These are phyloP conservation scores for Macrocystidia cucumis DNA, from an alignment of 1,284 basidiomycete species.

Conservation along the genomic window DNA sequence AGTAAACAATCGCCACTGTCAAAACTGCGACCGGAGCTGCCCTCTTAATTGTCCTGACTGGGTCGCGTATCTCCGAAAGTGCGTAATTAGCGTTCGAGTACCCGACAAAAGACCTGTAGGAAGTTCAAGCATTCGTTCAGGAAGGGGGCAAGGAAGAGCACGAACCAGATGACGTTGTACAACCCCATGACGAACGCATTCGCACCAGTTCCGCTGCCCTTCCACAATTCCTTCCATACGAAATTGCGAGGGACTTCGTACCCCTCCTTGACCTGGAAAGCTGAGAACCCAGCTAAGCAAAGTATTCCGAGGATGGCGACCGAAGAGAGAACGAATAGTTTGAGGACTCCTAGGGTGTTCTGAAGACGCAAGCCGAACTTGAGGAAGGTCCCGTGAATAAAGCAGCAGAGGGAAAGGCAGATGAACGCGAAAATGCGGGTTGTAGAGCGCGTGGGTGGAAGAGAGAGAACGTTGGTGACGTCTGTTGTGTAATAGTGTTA, in stretches of 20 bases:
- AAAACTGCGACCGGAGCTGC: slow-evolving; percentile 60
- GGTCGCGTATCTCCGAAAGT: slow-evolving; percentile 59
- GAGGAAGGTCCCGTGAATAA: slow-evolving; percentile 50
- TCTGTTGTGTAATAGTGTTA: no score
- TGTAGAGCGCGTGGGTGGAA: slow-evolving; percentile 35
- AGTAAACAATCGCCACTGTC: slow-evolving; percentile 44
- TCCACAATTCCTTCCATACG: slow-evolving; percentile 35
- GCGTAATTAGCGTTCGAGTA: slow-evolving; percentile 70
- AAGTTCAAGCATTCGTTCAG: not conserved
- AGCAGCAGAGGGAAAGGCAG: slow-evolving; percentile 48
- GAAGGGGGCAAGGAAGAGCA: not conserved
- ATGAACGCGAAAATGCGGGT: slow-evolving; percentile 46
- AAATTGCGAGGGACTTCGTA: slow-evolving; percentile 18
- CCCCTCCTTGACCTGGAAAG: slow-evolving; percentile 33
- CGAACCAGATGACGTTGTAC: slow-evolving; percentile 60
- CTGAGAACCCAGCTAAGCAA: slow-evolving; percentile 38
- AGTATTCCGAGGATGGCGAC: slow-evolving; percentile 56
- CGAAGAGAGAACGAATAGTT: slow-evolving; percentile 47
- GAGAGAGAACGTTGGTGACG: slow-evolving; percentile 38
- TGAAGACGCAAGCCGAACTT: slow-evolving; percentile 58
- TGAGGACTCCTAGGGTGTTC: slow-evolving; percentile 59
- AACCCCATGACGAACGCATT: slow-evolving; percentile 56
- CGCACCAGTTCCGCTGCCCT: slow-evolving; percentile 37
- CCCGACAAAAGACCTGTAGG: slow-evolving; percentile 54
- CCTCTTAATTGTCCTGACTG: slow-evolving; percentile 56